Base-by-base conservation (phyloP, 306 rosid species). In the Senna siamea region DNA sequence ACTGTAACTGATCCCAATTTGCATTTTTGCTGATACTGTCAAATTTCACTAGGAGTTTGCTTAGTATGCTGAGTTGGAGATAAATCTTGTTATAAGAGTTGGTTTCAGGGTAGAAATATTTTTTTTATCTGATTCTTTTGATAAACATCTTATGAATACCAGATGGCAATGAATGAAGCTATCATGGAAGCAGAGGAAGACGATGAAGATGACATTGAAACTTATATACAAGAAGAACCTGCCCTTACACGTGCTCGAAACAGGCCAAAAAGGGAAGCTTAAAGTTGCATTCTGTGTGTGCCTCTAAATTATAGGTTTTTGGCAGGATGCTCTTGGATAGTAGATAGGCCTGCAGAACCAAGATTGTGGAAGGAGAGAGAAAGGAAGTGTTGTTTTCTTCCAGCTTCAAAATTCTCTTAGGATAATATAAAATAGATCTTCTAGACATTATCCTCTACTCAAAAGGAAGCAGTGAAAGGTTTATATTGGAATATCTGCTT, bases 141-240 rank as follows among this genome's bases (percentile, higher is more conserved):
- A 32, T 35, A 68, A 32, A 67, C 48, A 14, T 47, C 46, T 61
- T 72, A 17, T 51, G n/a, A 76, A 76, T 75, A 74, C 51, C 70
- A 93, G 98, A 80, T 93, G 80, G 93, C 96, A 48, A 78, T 79
- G n/a, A 86, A 83, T 66, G 85, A 88, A 86, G 98, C 98, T 51
- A 71, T 85, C 20, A 82, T 77, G 86, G 92, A 89, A 80, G 77
- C 76, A n/a, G 87, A 84, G 10, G 85, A 73, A 11, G 69, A 74
- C 2, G 69, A 78, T 1, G 80, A 55, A 6, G 87, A 55, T 20
- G 87, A 74, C 50, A 32, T 11, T 19, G 86, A 74, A 44, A 51
- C 78, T 66, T 43, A 61, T 48, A 34, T 66, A 54, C 83, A 84
- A 84, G 79, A 87, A 69, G 83, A 89, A 81, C 81, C 87, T 64